Conservation (phyloP, 2,329 filamentous ascomycete genomes). For the Fusarium sp. region DNA sequence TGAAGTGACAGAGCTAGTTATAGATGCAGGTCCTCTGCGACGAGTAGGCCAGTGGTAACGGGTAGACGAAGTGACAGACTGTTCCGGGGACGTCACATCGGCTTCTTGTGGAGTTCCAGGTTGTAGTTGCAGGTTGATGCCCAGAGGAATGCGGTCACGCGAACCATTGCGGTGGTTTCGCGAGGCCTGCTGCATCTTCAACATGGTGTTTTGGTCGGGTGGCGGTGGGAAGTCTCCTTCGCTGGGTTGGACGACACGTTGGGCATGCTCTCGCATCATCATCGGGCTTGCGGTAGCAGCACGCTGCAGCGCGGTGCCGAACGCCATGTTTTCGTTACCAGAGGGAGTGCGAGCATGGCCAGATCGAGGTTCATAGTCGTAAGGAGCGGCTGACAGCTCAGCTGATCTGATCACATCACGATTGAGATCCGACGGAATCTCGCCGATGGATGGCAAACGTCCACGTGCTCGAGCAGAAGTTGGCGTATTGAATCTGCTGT, state of each 20-base stretch:
- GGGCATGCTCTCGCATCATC: conserved; percentile 68
- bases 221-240: conserved; percentile 72
- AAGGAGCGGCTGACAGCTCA: conserved; percentile 41
- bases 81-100: conserved; percentile 71
- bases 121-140: conserved; percentile 75
- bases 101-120: conserved; percentile 66
- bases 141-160: conserved; percentile 83
- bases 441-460: conserved; percentile 84
- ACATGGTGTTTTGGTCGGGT: conserved; percentile 69
- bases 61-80: conserved; percentile 67
- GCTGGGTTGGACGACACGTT: conserved; percentile 51
- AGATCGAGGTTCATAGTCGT: conserved; percentile 48
- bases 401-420: conserved; percentile 49
- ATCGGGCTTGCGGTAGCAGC: conserved; percentile 78
- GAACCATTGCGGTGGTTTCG: conserved; percentile 77
- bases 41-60: conserved; percentile 70
- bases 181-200: conserved; percentile 72
- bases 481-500: conserved; percentile 78
- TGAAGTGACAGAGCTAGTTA: conserved; percentile 71
- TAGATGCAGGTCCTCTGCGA: conserved; percentile 68
- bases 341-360: conserved; percentile 57
- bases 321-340: conserved; percentile 60
- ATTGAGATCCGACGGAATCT: conserved; percentile 59
- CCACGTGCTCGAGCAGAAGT: conserved; percentile 73
- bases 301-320: conserved; percentile 68